Evolutionary conservation across 345 rosid species (phyloP), one percentile per base, ranked within the genome.

Genomic region (Brassica incana): DNA sequence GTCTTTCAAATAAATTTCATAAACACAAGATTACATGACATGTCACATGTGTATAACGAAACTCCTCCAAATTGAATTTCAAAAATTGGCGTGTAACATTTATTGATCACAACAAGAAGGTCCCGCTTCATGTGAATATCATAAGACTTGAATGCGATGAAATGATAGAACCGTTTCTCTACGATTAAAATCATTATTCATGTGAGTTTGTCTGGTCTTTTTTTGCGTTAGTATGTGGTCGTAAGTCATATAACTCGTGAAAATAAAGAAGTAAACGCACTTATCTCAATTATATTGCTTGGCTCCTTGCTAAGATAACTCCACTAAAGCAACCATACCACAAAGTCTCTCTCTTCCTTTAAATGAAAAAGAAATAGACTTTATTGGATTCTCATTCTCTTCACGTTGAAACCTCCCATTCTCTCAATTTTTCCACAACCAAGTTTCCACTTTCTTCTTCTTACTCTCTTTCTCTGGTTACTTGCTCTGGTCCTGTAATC

Each of bases 261-360:
- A 25, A 29, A 62, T 25, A 35, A 61, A 29, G 7, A 61, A 61
- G 35, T 30, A 5, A 5, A 25, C 15, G 35, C 15, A 5, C 10
- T 61, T 25, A 11, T 25, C 35, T 27, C 33, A 61, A 61, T 61
- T 14, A 9, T 30, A 30, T 63, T 30, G 7, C 67, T 63, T 30
- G 18, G 16, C 20, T 32, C 5, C 12, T 74, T 32, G 48, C 20
- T 56, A 76, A 68, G 74, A 59, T 27, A 67, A 27, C 66, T 70
- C 30, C 68, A 2, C 25, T 32, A 71, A 78, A 65, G 61, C 56
- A 43, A 38, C 66, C 66, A 59, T 29, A 58, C 77, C 73, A 30
- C 23, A 58, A 67, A 14, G 0, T 73, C 78, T 73, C 78, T 79
- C 58, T 73, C 82, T 73, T 60, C 23, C 82, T 73, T 79, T 73